Percentiles rank a stretch among this genome's conserved stretches.
phyloP scores from a whole-genome alignment of 768 basidiomycete species.

The Leccinum obscurum region DNA sequence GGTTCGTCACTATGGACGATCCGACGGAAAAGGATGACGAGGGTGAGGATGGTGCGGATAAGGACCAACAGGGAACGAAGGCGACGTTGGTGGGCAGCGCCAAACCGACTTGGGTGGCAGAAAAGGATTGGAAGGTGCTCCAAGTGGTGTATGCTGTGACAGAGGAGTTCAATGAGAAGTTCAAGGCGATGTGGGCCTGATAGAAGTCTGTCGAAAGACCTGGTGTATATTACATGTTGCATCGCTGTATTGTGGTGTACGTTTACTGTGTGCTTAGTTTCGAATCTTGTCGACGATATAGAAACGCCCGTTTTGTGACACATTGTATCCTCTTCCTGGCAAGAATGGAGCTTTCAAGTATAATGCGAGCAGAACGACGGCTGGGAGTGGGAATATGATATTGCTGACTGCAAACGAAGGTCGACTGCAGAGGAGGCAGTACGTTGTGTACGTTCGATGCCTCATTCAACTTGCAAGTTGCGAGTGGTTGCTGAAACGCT shows the following conservation, averaged over 20 bases:
- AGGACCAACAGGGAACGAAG: not conserved
- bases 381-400: too few species aligned
- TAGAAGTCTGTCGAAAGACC: not conserved
- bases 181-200: slow-evolving; percentile 62
- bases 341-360: too few species aligned
- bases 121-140: slow-evolving; percentile 57
- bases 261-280: not conserved
- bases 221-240: not conserved
- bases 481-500: too few species aligned
- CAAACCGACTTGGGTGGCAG: slow-evolving; percentile 40
- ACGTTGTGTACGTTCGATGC: too few species aligned
- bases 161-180: slow-evolving; percentile 58
- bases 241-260: not conserved
- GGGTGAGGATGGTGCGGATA: slow-evolving; percentile 6
- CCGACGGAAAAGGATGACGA: slow-evolving; percentile 26
- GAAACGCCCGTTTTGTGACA: too few species aligned
- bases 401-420: too few species aligned
- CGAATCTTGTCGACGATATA: too few species aligned
- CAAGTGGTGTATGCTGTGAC: slow-evolving; percentile 44
- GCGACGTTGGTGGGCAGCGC: slow-evolving; percentile 6
- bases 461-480: too few species aligned
- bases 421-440: too few species aligned
- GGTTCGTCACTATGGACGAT: slow-evolving; percentile 31
- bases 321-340: too few species aligned
- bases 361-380: too few species aligned